Conservation (phyloP, 2,329 filamentous ascomycete genomes). For the Hyphodiscus sp. region DNA sequence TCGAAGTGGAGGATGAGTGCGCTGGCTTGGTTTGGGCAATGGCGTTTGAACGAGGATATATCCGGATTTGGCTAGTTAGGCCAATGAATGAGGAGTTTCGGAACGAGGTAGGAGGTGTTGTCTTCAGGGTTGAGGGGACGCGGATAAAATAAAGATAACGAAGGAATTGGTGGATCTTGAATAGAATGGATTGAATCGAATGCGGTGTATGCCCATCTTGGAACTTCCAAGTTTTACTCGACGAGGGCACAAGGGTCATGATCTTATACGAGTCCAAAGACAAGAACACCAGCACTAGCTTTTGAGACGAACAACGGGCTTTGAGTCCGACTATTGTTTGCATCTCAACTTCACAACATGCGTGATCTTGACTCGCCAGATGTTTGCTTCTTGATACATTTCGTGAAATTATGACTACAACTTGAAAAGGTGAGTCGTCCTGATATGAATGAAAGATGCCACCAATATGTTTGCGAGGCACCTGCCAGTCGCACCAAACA, state of each 20-base stretch:
- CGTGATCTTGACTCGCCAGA: neutral
- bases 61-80: neutral
- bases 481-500: neutral
- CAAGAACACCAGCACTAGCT: neutral
- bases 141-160: neutral
- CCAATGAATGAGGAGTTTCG: neutral
- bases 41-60: neutral
- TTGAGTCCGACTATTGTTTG: neutral
- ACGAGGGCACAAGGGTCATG: neutral
- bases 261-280: neutral
- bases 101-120: neutral
- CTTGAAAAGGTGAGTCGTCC: neutral
- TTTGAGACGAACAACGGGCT: neutral
- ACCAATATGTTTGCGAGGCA: neutral
- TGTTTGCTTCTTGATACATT: neutral
- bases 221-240: neutral
- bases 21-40: neutral
- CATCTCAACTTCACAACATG: neutral
- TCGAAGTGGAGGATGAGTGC: too few species aligned
- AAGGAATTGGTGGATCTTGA: neutral
- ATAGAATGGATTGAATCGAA: neutral
- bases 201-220: neutral
- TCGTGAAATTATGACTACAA: neutral
- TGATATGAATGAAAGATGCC: neutral
- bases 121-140: neutral